phyloP scores from a whole-genome alignment of 768 basidiomycete genomes.

The Boletus vinaceobasis region DNA sequence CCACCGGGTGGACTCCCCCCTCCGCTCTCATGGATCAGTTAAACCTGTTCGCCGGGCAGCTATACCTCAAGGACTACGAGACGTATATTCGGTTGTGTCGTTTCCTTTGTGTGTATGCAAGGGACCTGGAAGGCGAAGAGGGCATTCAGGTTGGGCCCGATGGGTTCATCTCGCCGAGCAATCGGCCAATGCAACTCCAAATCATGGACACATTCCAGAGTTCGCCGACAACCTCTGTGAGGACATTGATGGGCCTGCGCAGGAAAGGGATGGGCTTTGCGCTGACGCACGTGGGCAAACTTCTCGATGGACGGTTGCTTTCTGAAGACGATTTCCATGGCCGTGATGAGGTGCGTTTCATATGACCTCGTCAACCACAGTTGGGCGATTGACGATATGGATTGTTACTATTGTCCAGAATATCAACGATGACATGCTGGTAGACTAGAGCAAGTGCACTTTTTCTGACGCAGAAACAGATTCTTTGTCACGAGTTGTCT shows the following conservation, averaged over 20 bases:
- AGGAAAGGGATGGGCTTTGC: slow-evolving; percentile 40
- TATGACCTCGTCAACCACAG: not conserved
- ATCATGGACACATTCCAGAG: slow-evolving; percentile 26
- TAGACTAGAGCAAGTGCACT: not conserved
- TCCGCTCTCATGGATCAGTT: not conserved
- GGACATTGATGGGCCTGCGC: slow-evolving; percentile 23
- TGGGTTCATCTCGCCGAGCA: slow-evolving; percentile 20
- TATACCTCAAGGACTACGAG: not conserved
- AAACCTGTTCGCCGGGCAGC: not conserved
- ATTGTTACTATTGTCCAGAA: not conserved
- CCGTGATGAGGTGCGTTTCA: not conserved
- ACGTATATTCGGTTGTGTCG: not conserved
- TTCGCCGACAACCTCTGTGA: slow-evolving; percentile 34
- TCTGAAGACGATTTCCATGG: slow-evolving; percentile 7
- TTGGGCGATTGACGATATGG: not conserved
- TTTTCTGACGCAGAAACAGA: too few relatives aligned
- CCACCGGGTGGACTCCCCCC: not conserved
- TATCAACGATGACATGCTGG: not conserved
- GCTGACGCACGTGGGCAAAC: slow-evolving; percentile 41
- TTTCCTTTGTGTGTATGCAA: slow-evolving; percentile 6
- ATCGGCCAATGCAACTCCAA: slow-evolving; percentile 9
- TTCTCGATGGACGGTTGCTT: slow-evolving; percentile 31
- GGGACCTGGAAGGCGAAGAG: slow-evolving; percentile 8
- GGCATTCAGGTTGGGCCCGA: slow-evolving; percentile 8
- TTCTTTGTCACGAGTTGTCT: too few relatives aligned